Evolutionary conservation across 805 yeast genomes (phyloP).

Genomic region (Candida ovalis): DNA sequence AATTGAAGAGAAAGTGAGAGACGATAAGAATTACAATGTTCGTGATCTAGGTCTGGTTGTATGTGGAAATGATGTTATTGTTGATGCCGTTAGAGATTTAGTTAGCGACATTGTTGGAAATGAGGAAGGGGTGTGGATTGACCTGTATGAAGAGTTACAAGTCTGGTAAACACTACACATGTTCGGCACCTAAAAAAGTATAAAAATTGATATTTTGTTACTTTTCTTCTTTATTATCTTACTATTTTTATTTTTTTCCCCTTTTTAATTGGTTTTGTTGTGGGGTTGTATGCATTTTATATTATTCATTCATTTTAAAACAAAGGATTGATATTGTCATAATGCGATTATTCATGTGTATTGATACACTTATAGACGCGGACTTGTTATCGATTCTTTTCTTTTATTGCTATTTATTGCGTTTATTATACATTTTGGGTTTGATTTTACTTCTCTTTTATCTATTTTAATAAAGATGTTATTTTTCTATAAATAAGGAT

Average conservation of each 20-base stretch:
- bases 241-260: no score
- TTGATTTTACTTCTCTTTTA: background rate
- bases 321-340: no score
- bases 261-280: no score
- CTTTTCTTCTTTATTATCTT: background rate
- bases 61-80: conserved; percentile 54
- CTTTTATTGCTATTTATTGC: background rate
- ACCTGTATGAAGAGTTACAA: conserved; percentile 54
- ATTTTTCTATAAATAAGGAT: no score
- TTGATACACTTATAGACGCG: background rate
- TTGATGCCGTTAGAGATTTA: conserved; percentile 46
- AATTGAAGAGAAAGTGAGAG: background rate
- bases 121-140: conserved; percentile 40
- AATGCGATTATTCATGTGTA: no score
- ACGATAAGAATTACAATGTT: background rate
- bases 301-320: no score
- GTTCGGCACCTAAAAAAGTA: no score
- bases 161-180: conserved; percentile 49
- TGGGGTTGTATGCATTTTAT: no score
- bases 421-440: background rate
- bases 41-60: conserved; percentile 46
- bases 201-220: no score
- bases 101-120: conserved; percentile 31
- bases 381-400: background rate
- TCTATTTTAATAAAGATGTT: no score